These are phyloP conservation scores for Pinus albicaulis DNA, from an alignment of 75 land plant species.

Conservation along the genomic window DNA sequence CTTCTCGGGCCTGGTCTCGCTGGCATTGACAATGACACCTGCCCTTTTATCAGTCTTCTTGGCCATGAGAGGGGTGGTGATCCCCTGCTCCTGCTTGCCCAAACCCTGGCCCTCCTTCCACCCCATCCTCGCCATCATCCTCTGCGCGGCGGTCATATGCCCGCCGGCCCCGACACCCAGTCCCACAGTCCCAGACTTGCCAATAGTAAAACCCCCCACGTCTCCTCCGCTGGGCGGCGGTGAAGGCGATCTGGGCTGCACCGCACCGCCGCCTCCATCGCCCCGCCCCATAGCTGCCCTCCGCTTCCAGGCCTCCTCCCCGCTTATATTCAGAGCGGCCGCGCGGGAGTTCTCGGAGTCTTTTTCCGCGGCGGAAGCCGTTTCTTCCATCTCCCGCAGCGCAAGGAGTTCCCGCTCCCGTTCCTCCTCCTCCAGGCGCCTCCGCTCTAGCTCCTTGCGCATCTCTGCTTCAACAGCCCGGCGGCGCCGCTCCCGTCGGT, in stretches of 20 bases:
- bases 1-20: conserved; percentile 66
- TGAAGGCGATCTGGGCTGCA: conserved; percentile 59
- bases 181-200: conserved; percentile 73
- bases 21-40: conserved; percentile 98
- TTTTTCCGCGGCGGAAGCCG: conserved; percentile 14
- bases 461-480: conserved; percentile 80
- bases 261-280: conserved; percentile 34
- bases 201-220: conserved; percentile 55
- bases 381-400: conserved; percentile 17
- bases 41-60: conserved; percentile 95
- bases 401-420: conserved; percentile 51
- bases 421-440: conserved; percentile 79
- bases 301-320: conserved; percentile 93
- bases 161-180: conserved; percentile 86
- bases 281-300: conserved; percentile 61
- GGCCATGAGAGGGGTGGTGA: conserved; percentile 96
- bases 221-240: conserved; percentile 53
- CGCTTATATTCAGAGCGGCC: conserved; percentile 62
- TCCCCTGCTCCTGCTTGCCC: conserved; percentile 98
- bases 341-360: conserved; percentile 37
- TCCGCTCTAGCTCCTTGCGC: conserved; percentile 66
- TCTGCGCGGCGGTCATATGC: conserved; percentile 96
- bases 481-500: conserved; percentile 69
- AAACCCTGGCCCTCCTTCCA: conserved; percentile 99
- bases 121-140: conserved; percentile 99